Percentiles rank a stretch among this genome's conserved stretches.
These are phyloP conservation scores for Chrysopogon serrulatus DNA, from an alignment of 176 grass and related monocot genomes.

Conservation along the genomic window DNA sequence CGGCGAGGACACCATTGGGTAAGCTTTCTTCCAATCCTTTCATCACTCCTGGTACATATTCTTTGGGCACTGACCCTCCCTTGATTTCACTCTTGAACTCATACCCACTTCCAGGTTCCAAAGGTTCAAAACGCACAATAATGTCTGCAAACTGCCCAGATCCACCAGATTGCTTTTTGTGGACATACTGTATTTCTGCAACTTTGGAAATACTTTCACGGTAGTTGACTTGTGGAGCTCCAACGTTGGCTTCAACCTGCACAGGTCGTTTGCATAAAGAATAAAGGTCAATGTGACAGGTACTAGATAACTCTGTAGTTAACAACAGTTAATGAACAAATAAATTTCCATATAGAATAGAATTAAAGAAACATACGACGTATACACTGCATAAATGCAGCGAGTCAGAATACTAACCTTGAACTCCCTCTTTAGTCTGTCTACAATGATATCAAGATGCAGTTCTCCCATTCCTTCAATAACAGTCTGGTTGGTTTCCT, in stretches of 20 bases:
- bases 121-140: slow-evolving; percentile 80
- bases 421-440: slow-evolving; percentile 91
- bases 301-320: background rate
- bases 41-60: slow-evolving; percentile 95
- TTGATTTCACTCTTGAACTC: slow-evolving; percentile 98
- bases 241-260: slow-evolving; percentile 97
- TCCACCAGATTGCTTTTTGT: slow-evolving; percentile 98
- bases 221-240: slow-evolving; percentile 99
- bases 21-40: slow-evolving; percentile 95
- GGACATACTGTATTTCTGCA: slow-evolving; percentile 75
- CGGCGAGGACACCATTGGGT: slow-evolving; percentile 87
- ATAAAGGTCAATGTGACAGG: background rate
- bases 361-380: background rate
- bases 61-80: slow-evolving; percentile 91
- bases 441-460: slow-evolving; percentile 97
- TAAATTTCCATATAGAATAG: slow-evolving; percentile 3
- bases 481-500: slow-evolving; percentile 98
- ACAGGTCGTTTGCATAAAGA: slow-evolving; percentile 18
- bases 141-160: slow-evolving; percentile 96
- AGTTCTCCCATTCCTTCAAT: slow-evolving; percentile 99
- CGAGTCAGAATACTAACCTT: slow-evolving; percentile 54
- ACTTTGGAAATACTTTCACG: slow-evolving; percentile 96
- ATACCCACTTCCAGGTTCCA: slow-evolving; percentile 86
- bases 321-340: background rate
- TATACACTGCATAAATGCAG: background rate